phyloP scores from a whole-genome alignment of 495 filamentous ascomycete species.

The Penicillium bialowiezense region DNA sequence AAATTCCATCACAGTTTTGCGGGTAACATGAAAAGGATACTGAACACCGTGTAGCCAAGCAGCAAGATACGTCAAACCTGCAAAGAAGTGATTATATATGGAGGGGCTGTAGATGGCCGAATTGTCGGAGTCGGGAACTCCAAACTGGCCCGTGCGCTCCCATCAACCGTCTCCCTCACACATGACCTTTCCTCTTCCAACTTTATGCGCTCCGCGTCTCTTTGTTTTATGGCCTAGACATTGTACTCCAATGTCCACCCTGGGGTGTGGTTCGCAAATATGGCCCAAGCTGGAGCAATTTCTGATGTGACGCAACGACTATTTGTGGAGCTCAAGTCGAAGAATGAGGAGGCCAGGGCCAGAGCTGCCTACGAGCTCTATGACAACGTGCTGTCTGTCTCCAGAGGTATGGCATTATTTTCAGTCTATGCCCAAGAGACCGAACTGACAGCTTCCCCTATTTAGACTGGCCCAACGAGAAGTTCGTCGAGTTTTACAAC shows the following conservation, averaged over 20 bases:
- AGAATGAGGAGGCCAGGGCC: slow-evolving; percentile 49
- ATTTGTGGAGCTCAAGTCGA: slow-evolving; percentile 52
- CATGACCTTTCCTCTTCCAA: slow-evolving; percentile 19
- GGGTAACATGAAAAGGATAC: no score
- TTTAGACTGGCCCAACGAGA: slow-evolving; percentile 71
- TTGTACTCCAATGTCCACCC: slow-evolving; percentile 46
- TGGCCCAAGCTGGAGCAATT: slow-evolving; percentile 50
- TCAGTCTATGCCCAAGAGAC: not conserved
- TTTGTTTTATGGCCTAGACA: slow-evolving; percentile 33
- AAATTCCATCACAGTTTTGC: no score
- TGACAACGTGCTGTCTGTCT: slow-evolving; percentile 48
- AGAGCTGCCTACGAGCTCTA: slow-evolving; percentile 54
- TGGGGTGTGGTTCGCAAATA: slow-evolving; percentile 42
- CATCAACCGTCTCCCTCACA: slow-evolving; percentile 24
- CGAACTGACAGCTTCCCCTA: slow-evolving; percentile 5
- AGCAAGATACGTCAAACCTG: no score
- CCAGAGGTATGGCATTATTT: slow-evolving; percentile 37
- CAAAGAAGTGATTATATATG: not conserved
- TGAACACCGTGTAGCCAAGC: no score
- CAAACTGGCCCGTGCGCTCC: slow-evolving; percentile 23
- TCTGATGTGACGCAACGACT: slow-evolving; percentile 47
- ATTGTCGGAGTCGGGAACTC: slow-evolving; percentile 1
- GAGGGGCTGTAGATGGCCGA: not conserved
- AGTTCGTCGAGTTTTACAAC: slow-evolving; percentile 77
- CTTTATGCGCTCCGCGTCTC: slow-evolving; percentile 27